A percentile compares a stretch with the other conserved stretches of the same genome.
Evolutionary conservation across 2,329 filamentous ascomycete species (phyloP).

Genomic region (Trichoderma koningiopsis): DNA sequence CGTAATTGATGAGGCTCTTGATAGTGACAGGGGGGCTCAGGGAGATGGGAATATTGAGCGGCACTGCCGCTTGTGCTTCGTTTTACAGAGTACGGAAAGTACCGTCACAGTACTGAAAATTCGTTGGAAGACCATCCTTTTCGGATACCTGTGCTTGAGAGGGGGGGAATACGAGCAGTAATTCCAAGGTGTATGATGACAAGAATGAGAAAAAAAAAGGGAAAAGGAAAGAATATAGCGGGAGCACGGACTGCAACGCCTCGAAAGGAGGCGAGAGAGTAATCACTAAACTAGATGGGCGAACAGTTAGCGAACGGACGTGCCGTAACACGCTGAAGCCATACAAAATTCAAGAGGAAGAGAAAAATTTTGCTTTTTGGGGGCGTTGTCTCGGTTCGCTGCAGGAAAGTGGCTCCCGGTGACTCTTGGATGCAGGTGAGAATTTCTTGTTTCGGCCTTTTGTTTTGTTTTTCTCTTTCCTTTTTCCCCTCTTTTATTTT

Average conservation of each 20-base stretch:
- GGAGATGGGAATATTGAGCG: background rate
- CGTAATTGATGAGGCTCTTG: background rate
- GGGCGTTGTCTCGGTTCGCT: conserved; percentile 1
- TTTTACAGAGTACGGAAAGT: background rate
- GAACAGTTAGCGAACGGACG: background rate
- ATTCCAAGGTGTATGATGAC: background rate
- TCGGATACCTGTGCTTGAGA: background rate
- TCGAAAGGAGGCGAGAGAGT: background rate
- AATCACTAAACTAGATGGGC: background rate
- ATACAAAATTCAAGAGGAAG: background rate
- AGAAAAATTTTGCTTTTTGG: background rate
- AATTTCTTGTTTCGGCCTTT: background rate
- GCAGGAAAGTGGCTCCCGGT: background rate
- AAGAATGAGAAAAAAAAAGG: background rate
- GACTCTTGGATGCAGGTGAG: background rate
- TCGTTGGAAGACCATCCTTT: background rate
- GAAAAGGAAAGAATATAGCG: background rate
- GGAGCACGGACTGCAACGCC: background rate
- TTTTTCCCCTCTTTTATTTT: background rate
- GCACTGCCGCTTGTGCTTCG: background rate
- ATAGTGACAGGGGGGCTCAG: background rate
- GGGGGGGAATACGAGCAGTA: conserved; percentile 3
- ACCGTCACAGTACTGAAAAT: background rate
- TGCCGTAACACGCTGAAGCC: background rate
- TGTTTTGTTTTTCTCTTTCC: background rate